These are phyloP conservation scores for Veloboletus limbatus DNA, from an alignment of 1,284 basidiomycete genomes.

Conservation along the genomic window DNA sequence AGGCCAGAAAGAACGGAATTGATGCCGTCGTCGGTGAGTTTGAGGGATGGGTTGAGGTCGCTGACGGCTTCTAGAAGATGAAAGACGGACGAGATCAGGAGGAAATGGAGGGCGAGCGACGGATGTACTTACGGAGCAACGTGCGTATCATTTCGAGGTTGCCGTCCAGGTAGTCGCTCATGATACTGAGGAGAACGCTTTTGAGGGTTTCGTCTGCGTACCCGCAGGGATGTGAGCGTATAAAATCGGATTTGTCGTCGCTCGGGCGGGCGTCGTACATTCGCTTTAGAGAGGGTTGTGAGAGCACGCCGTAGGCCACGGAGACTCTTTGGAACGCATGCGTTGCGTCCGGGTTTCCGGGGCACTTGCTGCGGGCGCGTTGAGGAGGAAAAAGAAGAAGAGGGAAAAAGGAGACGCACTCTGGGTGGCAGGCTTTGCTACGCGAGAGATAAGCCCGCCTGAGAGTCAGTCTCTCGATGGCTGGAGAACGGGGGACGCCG, in stretches of 20 bases:
- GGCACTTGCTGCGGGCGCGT: slow-evolving; percentile 63
- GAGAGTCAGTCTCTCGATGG: slow-evolving; percentile 61
- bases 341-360: slow-evolving; percentile 71
- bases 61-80: slow-evolving; percentile 61
- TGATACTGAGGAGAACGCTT: slow-evolving; percentile 67
- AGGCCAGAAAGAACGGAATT: slow-evolving; percentile 62
- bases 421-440: slow-evolving; percentile 79
- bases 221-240: slow-evolving; percentile 47
- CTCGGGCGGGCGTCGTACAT: slow-evolving; percentile 63
- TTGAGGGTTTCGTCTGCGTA: slow-evolving; percentile 76
- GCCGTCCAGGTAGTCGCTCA: slow-evolving; percentile 81
- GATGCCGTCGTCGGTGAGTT: slow-evolving; percentile 70
- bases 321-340: slow-evolving; percentile 83
- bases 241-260: slow-evolving; percentile 49
- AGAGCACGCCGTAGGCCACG: slow-evolving; percentile 78
- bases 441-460: slow-evolving; percentile 74
- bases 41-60: slow-evolving; percentile 68
- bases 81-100: not conserved
- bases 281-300: slow-evolving; percentile 65
- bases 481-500: slow-evolving; percentile 51
- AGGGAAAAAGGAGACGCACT: slow-evolving; percentile 47
- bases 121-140: slow-evolving; percentile 58
- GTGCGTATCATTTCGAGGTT: slow-evolving; percentile 79
- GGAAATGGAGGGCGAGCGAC: not conserved
- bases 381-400: slow-evolving; percentile 8